These are phyloP conservation scores for Epichloe elymi DNA, from an alignment of 2,329 filamentous ascomycete species.

Conservation along the genomic window DNA sequence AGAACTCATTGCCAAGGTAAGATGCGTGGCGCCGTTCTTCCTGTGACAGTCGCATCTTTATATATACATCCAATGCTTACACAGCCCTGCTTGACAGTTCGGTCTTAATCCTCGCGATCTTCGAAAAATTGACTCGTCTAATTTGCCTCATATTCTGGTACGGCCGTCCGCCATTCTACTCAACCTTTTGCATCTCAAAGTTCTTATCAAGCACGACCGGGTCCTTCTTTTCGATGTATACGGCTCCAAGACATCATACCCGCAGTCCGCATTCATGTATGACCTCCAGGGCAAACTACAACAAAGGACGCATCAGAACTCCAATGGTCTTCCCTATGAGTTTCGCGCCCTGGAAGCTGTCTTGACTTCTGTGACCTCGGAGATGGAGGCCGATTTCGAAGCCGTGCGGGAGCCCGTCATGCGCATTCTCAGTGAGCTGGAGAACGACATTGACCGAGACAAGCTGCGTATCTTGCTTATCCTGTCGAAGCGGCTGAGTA, in stretches of 20 bases:
- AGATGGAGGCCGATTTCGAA: conserved; percentile 88
- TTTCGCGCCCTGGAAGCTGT: conserved; percentile 93
- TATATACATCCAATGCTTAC: neutral
- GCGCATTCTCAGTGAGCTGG: conserved; percentile 73
- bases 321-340: conserved; percentile 72
- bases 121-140: conserved; percentile 93
- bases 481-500: conserved; percentile 87
- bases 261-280: conserved; percentile 95
- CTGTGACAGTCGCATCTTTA: neutral
- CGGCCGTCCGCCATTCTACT: conserved; percentile 87
- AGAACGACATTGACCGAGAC: conserved; percentile 93
- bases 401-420: conserved; percentile 87
- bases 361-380: conserved; percentile 81
- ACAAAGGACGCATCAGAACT: conserved; percentile 49
- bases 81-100: conserved; percentile 41
- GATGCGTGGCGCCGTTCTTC: neutral
- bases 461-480: conserved; percentile 85
- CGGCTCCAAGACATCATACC: conserved; percentile 85
- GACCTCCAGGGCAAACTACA: conserved; percentile 86
- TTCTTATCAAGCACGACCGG: conserved; percentile 87
- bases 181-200: conserved; percentile 90
- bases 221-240: conserved; percentile 95
- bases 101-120: conserved; percentile 86
- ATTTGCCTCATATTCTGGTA: conserved; percentile 88
- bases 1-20: conserved; percentile 85